Conservation (phyloP, 2,329 filamentous ascomycete species). For the Fusarium decemcellulare region DNA sequence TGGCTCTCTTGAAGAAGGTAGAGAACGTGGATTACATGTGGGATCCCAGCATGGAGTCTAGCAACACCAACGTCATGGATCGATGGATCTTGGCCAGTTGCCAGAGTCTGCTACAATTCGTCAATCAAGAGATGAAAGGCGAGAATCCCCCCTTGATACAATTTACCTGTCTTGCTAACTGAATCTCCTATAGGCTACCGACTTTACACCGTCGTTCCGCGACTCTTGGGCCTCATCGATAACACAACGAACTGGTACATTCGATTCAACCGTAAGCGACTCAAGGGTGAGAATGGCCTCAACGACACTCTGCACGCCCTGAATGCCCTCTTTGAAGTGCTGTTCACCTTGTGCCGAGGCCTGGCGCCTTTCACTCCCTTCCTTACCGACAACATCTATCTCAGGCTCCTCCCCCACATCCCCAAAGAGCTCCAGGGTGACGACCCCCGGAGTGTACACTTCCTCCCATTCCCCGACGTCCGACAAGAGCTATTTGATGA, state of each 20-base stretch:
- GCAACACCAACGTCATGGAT: slow-evolving; percentile 94
- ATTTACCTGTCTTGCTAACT: slow-evolving; percentile 5
- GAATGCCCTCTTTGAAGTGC: slow-evolving; percentile 93
- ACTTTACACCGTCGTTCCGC: slow-evolving; percentile 91
- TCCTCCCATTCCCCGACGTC: slow-evolving; percentile 90
- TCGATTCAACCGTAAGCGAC: slow-evolving; percentile 89
- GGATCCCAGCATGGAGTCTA: slow-evolving; percentile 80
- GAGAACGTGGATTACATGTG: slow-evolving; percentile 83
- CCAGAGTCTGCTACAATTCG: slow-evolving; percentile 91
- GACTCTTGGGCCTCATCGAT: slow-evolving; percentile 87
- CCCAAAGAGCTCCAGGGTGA: slow-evolving; percentile 77
- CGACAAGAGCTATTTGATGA: slow-evolving; percentile 89
- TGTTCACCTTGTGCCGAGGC: slow-evolving; percentile 89
- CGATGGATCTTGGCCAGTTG: slow-evolving; percentile 94
- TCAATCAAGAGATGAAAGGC: slow-evolving; percentile 92
- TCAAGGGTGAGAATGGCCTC: slow-evolving; percentile 90
- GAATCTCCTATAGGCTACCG: slow-evolving; percentile 69
- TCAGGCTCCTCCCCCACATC: slow-evolving; percentile 84
- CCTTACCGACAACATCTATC: slow-evolving; percentile 94
- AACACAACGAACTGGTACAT: slow-evolving; percentile 99
- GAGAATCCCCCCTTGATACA: slow-evolving; percentile 53
- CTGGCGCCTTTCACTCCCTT: slow-evolving; percentile 97
- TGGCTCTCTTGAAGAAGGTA: slow-evolving; percentile 87
- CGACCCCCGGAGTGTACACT: slow-evolving; percentile 91
- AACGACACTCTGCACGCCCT: slow-evolving; percentile 91